Conservation (phyloP, 441 rosid genomes). For the Populus tomentosa region DNA sequence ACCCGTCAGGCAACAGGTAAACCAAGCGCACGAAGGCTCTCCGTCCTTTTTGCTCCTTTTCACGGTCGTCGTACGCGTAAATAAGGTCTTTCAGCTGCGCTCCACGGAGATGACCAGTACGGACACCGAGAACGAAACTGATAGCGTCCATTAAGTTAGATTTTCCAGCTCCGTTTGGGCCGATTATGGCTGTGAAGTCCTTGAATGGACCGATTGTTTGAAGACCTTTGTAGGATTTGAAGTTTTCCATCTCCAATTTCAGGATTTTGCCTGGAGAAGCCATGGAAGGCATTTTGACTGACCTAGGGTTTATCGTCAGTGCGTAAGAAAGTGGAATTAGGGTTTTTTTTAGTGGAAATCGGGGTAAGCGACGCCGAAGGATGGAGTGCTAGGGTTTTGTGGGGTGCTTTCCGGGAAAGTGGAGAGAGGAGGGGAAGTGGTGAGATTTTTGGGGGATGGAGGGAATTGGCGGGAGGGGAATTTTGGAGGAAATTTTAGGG, state of each 20-base stretch:
- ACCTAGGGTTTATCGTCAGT: slow-evolving; percentile 6
- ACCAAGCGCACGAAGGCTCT: slow-evolving; percentile 84
- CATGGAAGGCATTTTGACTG: slow-evolving; percentile 60
- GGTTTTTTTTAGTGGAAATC: slow-evolving; percentile 2
- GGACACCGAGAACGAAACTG: slow-evolving; percentile 98
- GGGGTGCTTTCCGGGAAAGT: neutral
- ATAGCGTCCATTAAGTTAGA: slow-evolving; percentile 99
- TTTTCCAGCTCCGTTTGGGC: slow-evolving; percentile 98
- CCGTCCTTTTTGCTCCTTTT: slow-evolving; percentile 88
- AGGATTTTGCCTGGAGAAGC: slow-evolving; percentile 72
- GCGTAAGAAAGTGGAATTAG: neutral
- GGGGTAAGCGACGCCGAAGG: neutral
- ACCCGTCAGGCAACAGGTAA: slow-evolving; percentile 60
- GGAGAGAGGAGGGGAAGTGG: neutral
- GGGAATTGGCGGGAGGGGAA: slow-evolving; percentile 14
- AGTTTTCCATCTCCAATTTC: slow-evolving; percentile 83
- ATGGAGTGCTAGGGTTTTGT: neutral
- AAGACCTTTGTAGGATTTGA: slow-evolving; percentile 95
- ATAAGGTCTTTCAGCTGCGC: slow-evolving; percentile 94
- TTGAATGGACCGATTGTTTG: slow-evolving; percentile 88
- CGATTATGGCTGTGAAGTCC: slow-evolving; percentile 97
- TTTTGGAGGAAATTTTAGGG: neutral
- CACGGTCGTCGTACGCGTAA: slow-evolving; percentile 89
- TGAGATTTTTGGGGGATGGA: neutral
- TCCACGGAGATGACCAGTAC: slow-evolving; percentile 95